A percentile compares a stretch with the other conserved stretches of the same genome.
phyloP scores from a whole-genome alignment of 1,139 yeast genomes.

The Lodderomyces beijingensis region DNA sequence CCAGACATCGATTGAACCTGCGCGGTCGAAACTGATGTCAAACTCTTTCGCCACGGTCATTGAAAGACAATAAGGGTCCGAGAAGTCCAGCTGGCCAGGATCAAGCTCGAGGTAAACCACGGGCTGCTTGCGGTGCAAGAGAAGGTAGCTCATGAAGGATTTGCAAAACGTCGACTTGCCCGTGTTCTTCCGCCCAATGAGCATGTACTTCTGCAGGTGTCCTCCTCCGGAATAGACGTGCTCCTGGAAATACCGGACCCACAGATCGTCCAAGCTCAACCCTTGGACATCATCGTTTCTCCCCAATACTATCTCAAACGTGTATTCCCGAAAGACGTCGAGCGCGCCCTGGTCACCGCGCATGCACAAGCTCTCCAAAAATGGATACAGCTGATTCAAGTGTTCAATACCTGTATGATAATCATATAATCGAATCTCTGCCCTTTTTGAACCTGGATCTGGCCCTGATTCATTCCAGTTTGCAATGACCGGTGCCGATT shows the following conservation, averaged over 20 bases:
- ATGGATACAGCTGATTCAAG: conserved; percentile 46
- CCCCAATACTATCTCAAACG: conserved; percentile 36
- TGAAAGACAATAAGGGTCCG: conserved; percentile 67
- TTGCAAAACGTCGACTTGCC: conserved; percentile 80
- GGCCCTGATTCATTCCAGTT: conserved; percentile 22
- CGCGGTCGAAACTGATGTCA: conserved; percentile 22
- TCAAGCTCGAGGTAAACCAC: conserved; percentile 68
- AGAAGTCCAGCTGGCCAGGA: conserved; percentile 87
- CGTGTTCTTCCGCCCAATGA: conserved; percentile 57
- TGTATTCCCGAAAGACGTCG: conserved; percentile 16
- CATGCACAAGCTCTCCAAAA: conserved; percentile 20
- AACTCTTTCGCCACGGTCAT: conserved; percentile 25
- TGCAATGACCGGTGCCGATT: conserved; percentile 51
- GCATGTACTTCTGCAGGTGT: conserved; percentile 24
- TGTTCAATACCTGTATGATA: conserved; percentile 42
- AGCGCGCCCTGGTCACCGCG: conserved; percentile 21
- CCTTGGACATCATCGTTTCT: conserved; percentile 24
- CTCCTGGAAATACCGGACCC: conserved; percentile 17
- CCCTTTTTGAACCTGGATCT: conserved; percentile 7
- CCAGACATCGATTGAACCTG: conserved; percentile 17
- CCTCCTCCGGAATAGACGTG: no score
- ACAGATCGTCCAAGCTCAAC: conserved; percentile 17
- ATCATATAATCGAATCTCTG: conserved; percentile 40
- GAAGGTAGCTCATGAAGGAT: conserved; percentile 45
- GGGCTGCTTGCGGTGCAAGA: conserved; percentile 17